These are phyloP conservation scores for Handroanthus guayacan DNA, from an alignment of 257 asterid species.

Conservation along the genomic window DNA sequence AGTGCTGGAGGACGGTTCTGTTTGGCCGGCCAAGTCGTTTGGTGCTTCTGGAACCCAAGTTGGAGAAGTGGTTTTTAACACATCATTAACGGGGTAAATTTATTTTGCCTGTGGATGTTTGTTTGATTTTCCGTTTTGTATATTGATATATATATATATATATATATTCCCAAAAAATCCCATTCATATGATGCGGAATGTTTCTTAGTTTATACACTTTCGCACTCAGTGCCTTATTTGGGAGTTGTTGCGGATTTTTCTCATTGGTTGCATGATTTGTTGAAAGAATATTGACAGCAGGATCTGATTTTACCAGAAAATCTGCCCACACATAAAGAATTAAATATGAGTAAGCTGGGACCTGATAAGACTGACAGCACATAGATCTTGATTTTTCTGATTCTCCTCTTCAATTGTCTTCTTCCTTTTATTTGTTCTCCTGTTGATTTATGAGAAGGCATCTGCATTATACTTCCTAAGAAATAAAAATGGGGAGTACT, in stretches of 20 bases:
- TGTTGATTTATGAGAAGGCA: not conserved
- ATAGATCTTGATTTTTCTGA: not conserved
- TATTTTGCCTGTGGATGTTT: not conserved
- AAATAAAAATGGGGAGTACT: not conserved
- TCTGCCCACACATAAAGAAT: not conserved
- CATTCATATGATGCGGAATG: not conserved
- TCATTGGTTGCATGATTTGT: not conserved
- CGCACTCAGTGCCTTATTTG: not conserved
- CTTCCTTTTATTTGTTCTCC: conserved; percentile 11
- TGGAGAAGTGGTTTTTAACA: conserved; percentile 97
- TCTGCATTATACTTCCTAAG: not conserved
- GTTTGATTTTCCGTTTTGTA: not conserved
- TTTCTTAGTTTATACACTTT: not conserved
- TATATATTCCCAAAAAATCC: not conserved
- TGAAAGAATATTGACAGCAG: not conserved
- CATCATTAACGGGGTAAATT: conserved; percentile 90
- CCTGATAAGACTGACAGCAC: not conserved
- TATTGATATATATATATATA: not conserved
- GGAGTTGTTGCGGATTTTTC: not conserved
- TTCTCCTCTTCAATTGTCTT: not conserved
- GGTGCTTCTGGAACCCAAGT: conserved; percentile 99
- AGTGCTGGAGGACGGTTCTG: conserved; percentile 92
- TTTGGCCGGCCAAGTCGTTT: conserved; percentile 93
- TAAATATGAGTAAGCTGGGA: conserved; percentile 1
- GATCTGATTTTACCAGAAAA: not conserved